Evolutionary conservation across 2,329 filamentous ascomycete species (phyloP).

Genomic region (Colletotrichum cereale): DNA sequence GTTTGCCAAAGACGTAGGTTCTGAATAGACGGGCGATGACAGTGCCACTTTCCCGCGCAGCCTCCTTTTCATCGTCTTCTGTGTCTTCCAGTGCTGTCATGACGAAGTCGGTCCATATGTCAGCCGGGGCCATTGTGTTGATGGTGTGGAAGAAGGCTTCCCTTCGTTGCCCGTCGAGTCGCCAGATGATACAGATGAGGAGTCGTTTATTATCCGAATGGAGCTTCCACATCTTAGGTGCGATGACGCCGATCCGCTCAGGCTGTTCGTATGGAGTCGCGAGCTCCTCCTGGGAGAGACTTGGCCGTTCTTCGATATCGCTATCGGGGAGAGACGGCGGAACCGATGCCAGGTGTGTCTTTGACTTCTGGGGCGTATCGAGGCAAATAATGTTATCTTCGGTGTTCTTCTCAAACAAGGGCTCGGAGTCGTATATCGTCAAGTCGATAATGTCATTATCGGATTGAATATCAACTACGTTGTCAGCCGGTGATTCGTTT

Average conservation of each 20-base stretch:
- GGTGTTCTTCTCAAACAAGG: not conserved
- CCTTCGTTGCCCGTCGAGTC: conserved; percentile 41
- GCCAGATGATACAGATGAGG: conserved; percentile 47
- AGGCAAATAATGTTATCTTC: conserved; percentile 13
- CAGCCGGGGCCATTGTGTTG: conserved; percentile 17
- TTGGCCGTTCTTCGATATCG: not conserved
- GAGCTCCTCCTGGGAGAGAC: conserved; percentile 13
- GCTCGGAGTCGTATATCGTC: conserved; percentile 31
- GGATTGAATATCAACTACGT: not conserved
- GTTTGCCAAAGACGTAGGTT: conserved; percentile 21
- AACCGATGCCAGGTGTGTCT: not conserved
- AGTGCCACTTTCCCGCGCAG: not conserved
- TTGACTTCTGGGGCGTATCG: conserved; percentile 27
- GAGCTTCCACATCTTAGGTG: conserved; percentile 42
- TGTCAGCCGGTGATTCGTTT: not conserved
- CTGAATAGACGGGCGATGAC: conserved; percentile 35
- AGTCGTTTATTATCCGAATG: conserved; percentile 44
- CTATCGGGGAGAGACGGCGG: not conserved
- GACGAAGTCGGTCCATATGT: conserved; percentile 48
- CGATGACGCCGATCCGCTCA: conserved; percentile 32
- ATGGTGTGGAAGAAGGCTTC: conserved; percentile 45
- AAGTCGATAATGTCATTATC: conserved; percentile 32
- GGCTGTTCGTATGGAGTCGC: conserved; percentile 34
- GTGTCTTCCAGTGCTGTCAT: conserved; percentile 36
- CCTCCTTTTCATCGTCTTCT: not conserved